These are phyloP conservation scores for Ascocoryne sarcoides DNA, from an alignment of 2,329 filamentous ascomycete genomes.

Conservation along the genomic window DNA sequence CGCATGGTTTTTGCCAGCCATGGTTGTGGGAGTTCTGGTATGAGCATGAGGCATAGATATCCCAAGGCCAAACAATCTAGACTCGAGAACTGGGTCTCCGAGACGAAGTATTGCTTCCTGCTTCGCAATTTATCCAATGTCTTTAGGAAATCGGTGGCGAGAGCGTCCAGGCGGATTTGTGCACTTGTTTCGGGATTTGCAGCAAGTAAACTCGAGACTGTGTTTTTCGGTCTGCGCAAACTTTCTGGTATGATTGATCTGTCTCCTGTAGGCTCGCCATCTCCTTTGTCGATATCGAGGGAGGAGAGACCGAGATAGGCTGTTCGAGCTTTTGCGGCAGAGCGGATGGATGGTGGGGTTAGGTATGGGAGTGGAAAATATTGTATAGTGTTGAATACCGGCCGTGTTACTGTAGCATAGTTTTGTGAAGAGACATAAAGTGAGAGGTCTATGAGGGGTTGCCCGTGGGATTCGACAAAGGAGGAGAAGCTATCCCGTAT, in stretches of 20 bases:
- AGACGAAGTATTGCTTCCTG: slow-evolving; percentile 47
- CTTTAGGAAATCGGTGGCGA: slow-evolving; percentile 62
- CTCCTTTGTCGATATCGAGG: slow-evolving; percentile 51
- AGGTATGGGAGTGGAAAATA: slow-evolving; percentile 86
- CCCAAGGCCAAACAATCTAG: slow-evolving; percentile 76
- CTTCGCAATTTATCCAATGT: slow-evolving; percentile 58
- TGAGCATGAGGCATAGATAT: slow-evolving; percentile 67
- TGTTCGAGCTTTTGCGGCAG: slow-evolving; percentile 61
- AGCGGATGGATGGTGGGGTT: slow-evolving; percentile 64
- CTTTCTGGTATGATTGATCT: slow-evolving; percentile 27
- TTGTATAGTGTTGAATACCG: slow-evolving; percentile 71
- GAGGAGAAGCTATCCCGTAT: slow-evolving; percentile 43
- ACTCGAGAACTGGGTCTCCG: slow-evolving; percentile 42
- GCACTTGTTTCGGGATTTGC: slow-evolving; percentile 64
- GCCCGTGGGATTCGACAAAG: slow-evolving; percentile 67
- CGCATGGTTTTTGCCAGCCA: slow-evolving; percentile 53
- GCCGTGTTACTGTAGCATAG: slow-evolving; percentile 68
- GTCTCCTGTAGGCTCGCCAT: slow-evolving; percentile 20
- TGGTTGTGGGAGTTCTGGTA: slow-evolving; percentile 49
- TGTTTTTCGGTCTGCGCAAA: slow-evolving; percentile 32
- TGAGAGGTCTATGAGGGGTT: slow-evolving; percentile 72
- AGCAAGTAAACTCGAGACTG: slow-evolving; percentile 44
- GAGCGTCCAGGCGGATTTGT: slow-evolving; percentile 65
- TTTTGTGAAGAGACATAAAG: slow-evolving; percentile 88
- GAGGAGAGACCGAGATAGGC: slow-evolving; percentile 60